Evolutionary conservation across 805 yeast species (phyloP).

Genomic region (Saccharomycopsis schoenii): DNA sequence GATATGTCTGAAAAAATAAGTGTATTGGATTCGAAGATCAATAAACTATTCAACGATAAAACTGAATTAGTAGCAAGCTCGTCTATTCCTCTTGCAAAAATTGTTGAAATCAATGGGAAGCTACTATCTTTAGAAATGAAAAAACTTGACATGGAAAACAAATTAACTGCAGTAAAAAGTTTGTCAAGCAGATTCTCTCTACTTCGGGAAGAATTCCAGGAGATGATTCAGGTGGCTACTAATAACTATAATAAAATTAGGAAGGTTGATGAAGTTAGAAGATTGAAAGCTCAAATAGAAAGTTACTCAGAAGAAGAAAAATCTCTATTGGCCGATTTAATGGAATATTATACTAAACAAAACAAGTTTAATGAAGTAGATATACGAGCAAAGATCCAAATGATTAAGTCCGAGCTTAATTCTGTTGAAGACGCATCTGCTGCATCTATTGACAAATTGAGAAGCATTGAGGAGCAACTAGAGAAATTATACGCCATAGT

Average conservation of each 20-base stretch:
- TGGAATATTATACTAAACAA: slow-evolving; percentile 28
- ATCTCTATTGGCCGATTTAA: slow-evolving; percentile 31
- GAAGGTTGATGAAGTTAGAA: slow-evolving; percentile 22
- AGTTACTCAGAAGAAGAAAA: slow-evolving; percentile 32
- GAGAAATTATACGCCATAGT: slow-evolving; percentile 19
- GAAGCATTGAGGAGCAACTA: slow-evolving; percentile 23
- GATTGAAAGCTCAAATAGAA: slow-evolving; percentile 24
- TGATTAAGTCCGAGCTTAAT: slow-evolving; percentile 37
- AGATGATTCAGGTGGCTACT: slow-evolving; percentile 24
- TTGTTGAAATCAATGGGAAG: slow-evolving; percentile 23
- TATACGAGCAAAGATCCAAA: slow-evolving; percentile 32
- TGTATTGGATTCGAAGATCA: slow-evolving; percentile 26
- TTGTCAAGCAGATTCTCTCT: slow-evolving; percentile 25
- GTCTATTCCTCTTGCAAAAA: slow-evolving; percentile 18
- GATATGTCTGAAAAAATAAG: slow-evolving; percentile 34
- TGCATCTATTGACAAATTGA: slow-evolving; percentile 29
- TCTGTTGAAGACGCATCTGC: slow-evolving; percentile 29
- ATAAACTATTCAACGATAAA: slow-evolving; percentile 20
- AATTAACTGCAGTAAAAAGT: slow-evolving; percentile 25
- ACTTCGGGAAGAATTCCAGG: slow-evolving; percentile 23
- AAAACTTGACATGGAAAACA: slow-evolving; percentile 33
- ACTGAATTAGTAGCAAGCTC: slow-evolving; percentile 19
- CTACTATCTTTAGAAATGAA: slow-evolving; percentile 23
- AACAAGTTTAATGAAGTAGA: slow-evolving; percentile 30
- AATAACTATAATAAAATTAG: slow-evolving; percentile 21